These are phyloP conservation scores for Hypoxylon sp. DNA, from an alignment of 2,329 filamentous ascomycete species.

Conservation along the genomic window DNA sequence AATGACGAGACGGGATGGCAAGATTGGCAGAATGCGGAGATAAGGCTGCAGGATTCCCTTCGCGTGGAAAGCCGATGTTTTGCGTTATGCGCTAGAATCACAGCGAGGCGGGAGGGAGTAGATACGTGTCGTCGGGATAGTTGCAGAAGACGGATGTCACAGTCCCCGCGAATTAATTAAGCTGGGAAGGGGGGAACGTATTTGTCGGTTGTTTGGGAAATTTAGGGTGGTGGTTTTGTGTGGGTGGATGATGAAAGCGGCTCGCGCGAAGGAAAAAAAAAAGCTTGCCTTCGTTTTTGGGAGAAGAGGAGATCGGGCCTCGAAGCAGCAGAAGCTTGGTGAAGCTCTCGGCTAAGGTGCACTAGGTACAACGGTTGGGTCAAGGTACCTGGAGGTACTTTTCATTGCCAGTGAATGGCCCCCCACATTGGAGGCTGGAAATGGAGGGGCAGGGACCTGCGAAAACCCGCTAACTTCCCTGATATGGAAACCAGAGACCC, in stretches of 20 bases:
- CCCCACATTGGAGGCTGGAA: conserved; percentile 31
- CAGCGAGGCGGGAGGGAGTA: conserved; percentile 15
- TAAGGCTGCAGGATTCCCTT: conserved; percentile 40
- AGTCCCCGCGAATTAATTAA: conserved; percentile 40
- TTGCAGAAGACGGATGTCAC: conserved; percentile 13
- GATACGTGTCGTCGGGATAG: conserved; percentile 39
- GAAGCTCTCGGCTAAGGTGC: conserved; percentile 42
- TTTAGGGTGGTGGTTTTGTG: conserved; percentile 38
- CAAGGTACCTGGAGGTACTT: conserved; percentile 9
- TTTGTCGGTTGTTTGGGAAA: conserved; percentile 35
- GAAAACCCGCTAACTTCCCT: conserved; percentile 21
- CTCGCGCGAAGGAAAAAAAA: conserved; percentile 44
- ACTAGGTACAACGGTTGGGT: conserved; percentile 1
- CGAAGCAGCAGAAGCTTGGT: conserved; percentile 27
- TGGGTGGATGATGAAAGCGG: conserved; percentile 54
- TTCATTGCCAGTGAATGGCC: conserved; percentile 2
- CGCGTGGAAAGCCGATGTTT: conserved; percentile 26
- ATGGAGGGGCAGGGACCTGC: conserved; percentile 33
- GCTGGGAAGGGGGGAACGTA: conserved; percentile 22
- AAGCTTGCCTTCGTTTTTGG: conserved; percentile 32
- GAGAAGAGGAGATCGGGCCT: conserved; percentile 29
- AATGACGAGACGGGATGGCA: conserved; percentile 17
- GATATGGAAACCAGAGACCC: background rate
- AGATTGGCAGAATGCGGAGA: conserved; percentile 40
- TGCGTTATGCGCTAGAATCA: conserved; percentile 20